Conservation (phyloP, 768 basidiomycete species). For the Saitozyma podzolica region DNA sequence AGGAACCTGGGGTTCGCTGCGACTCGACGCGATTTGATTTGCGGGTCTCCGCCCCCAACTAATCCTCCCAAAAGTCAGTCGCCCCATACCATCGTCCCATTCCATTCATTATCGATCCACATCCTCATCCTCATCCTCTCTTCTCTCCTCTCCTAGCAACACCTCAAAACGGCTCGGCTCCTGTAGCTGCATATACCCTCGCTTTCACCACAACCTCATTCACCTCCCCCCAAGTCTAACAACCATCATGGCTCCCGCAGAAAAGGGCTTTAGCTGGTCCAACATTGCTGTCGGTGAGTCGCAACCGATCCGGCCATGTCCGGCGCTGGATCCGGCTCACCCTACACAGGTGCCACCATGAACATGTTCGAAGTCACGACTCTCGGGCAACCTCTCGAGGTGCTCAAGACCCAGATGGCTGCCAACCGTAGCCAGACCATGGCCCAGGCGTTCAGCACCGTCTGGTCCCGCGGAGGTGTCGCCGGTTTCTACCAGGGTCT, state of each 20-base stretch:
- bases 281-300: constrained; percentile 54
- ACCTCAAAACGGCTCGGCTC: not conserved
- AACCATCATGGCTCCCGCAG: constrained; percentile 60
- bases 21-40: too few relatives aligned
- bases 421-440: constrained; percentile 91
- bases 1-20: too few relatives aligned
- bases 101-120: constrained; percentile 1
- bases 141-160: not conserved
- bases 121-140: not conserved
- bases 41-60: too few relatives aligned
- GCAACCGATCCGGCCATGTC: not conserved
- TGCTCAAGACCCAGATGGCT: constrained; percentile 99
- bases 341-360: constrained; percentile 80
- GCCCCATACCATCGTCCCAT: not conserved
- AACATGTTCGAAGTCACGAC: constrained; percentile 95
- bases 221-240: too few relatives aligned
- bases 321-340: not conserved
- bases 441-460: constrained; percentile 75
- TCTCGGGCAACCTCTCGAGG: constrained; percentile 95
- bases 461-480: constrained; percentile 89
- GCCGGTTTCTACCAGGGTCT: constrained; percentile 94
- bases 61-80: too few relatives aligned
- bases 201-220: too few relatives aligned
- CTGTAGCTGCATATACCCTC: not conserved
- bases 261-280: constrained; percentile 54